Conservation (phyloP, 495 filamentous ascomycete genomes). For the Daldinia loculata region DNA sequence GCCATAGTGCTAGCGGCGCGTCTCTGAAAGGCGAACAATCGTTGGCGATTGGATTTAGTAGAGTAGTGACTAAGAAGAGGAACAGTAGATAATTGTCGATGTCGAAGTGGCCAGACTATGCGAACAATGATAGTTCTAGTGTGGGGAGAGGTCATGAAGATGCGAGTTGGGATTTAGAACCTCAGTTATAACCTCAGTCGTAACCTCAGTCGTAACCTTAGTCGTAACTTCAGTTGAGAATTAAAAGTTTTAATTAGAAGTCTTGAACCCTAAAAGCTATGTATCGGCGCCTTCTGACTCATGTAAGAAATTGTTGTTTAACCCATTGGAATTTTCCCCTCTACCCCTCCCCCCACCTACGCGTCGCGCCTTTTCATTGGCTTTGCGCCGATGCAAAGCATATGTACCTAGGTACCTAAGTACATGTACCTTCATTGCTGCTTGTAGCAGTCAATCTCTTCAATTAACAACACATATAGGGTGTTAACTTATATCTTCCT, state of each 20-base stretch:
- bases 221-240: not conserved
- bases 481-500: too few species aligned
- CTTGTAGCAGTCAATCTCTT: too few species aligned
- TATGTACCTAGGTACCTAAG: not conserved
- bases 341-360: constrained; percentile 27
- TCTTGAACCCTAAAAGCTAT: not conserved
- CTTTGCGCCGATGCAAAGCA: not conserved
- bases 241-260: too few species aligned
- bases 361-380: constrained; percentile 23
- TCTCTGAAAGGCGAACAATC: constrained; percentile 9
- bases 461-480: too few species aligned
- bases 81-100: constrained; percentile 11
- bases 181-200: too few species aligned
- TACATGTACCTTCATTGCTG: not conserved
- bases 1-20: constrained; percentile 43
- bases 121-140: constrained; percentile 20
- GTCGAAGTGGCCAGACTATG: not conserved
- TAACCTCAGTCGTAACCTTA: too few species aligned
- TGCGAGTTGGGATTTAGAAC: not conserved
- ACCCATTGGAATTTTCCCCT: constrained; percentile 34
- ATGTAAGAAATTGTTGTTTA: constrained; percentile 10
- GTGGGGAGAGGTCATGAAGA: constrained; percentile 31
- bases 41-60: constrained; percentile 8
- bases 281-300: constrained; percentile 28
- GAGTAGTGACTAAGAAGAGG: constrained; percentile 15